Evolutionary conservation across 2,329 filamentous ascomycete species (phyloP).

Genomic region (Cryoendolithus antarcticus): DNA sequence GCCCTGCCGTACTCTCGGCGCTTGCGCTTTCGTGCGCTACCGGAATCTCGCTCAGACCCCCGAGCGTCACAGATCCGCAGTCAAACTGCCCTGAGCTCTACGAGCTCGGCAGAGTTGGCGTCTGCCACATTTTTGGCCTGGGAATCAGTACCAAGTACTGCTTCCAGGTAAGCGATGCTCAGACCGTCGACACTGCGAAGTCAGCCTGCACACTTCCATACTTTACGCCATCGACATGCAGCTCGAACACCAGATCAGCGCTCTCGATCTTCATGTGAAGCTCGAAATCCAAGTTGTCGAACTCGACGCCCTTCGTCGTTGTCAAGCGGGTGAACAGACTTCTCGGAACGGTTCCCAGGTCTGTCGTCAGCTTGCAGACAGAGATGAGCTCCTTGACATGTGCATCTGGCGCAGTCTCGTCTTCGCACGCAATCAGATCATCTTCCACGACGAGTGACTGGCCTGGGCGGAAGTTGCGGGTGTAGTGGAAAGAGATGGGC

Average conservation of each 20-base stretch:
- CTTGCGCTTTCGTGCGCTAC: too few species aligned
- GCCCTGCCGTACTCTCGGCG: too few species aligned
- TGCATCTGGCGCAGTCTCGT: conserved; percentile 49
- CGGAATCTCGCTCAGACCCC: too few species aligned
- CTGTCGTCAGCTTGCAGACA: conserved; percentile 67
- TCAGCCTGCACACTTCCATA: conserved; percentile 69
- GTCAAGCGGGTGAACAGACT: conserved; percentile 63
- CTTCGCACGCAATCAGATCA: conserved; percentile 64
- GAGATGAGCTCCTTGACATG: conserved; percentile 45
- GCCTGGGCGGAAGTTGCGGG: conserved; percentile 67
- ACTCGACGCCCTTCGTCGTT: conserved; percentile 67
- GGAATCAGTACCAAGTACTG: too few species aligned
- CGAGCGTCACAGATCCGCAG: too few species aligned
- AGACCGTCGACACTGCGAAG: too few species aligned
- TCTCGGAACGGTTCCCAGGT: conserved; percentile 62
- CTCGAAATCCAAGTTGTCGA: conserved; percentile 71
- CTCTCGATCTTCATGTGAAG: conserved; percentile 74
- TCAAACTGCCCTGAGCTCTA: too few species aligned
- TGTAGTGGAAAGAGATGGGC: conserved; percentile 74
- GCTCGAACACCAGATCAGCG: conserved; percentile 62
- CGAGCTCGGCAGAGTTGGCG: too few species aligned
- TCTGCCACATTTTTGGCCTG: too few species aligned
- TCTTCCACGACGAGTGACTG: conserved; percentile 69
- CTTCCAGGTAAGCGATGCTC: too few species aligned
- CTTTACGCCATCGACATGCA: conserved; percentile 64